A percentile compares a stretch with the other conserved stretches of the same genome.
These are phyloP conservation scores for Physocladia obscura DNA, from an alignment of 192 early-diverging fungal species.

Conservation along the genomic window DNA sequence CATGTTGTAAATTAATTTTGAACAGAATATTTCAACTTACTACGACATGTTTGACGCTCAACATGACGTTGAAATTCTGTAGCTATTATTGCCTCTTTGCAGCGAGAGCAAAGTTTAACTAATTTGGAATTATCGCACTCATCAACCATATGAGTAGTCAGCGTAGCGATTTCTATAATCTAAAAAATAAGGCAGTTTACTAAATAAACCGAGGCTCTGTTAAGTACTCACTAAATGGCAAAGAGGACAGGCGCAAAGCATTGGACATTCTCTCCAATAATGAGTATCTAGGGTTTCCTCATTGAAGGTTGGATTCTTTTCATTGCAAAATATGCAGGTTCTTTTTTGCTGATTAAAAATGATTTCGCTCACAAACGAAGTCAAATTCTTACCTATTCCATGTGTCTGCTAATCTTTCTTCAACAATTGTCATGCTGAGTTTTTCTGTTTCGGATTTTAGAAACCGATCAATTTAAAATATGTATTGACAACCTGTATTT, in stretches of 20 bases:
- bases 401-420: conserved; percentile 7
- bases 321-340: conserved; percentile 77
- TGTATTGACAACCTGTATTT: no score
- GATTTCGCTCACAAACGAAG: no score
- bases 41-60: conserved; percentile 40
- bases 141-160: conserved; percentile 61
- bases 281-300: conserved; percentile 72
- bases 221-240: conserved; percentile 64
- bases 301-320: conserved; percentile 58
- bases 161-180: conserved; percentile 71
- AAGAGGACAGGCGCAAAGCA: conserved; percentile 66
- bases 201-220: neutral
- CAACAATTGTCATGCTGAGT: neutral
- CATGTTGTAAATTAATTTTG: no score
- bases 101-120: conserved; percentile 61
- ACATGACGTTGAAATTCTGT: conserved; percentile 57
- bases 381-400: conserved; percentile 11
- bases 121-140: conserved; percentile 65
- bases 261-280: conserved; percentile 76
- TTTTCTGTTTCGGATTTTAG: neutral
- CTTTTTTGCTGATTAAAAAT: no score
- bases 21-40: conserved; percentile 39
- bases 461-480: no score
- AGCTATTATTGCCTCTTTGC: conserved; percentile 57
- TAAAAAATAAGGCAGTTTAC: conserved; percentile 21